Conservation (phyloP, 2,329 filamentous ascomycete genomes). For the Cercospora citrullina region DNA sequence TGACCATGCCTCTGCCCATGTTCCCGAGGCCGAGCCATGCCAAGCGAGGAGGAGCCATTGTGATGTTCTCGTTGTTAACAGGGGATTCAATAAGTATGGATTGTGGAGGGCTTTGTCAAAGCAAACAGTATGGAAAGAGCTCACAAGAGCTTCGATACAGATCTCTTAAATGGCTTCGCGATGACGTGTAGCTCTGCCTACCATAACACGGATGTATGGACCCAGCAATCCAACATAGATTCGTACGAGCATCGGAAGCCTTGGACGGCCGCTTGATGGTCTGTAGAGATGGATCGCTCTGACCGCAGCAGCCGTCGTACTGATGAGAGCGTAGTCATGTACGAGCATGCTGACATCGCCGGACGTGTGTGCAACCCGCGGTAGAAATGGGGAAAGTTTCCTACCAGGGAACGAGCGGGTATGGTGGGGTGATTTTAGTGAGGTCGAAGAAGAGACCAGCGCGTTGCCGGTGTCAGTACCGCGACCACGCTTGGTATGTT, state of each 20-base stretch:
- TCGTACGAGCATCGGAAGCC: not conserved
- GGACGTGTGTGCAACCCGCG: not conserved
- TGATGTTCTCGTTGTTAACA: not conserved
- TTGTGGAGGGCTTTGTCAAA: not conserved
- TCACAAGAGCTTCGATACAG: not conserved
- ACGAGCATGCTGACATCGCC: not conserved
- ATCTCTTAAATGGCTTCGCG: slow-evolving; percentile 1
- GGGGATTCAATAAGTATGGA: not conserved
- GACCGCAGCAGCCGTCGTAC: not conserved
- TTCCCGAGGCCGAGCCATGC: slow-evolving; percentile 84
- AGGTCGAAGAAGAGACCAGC: not conserved
- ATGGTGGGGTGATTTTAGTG: not conserved
- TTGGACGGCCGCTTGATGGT: not conserved
- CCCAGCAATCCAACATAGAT: not conserved
- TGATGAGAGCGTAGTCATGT: not conserved
- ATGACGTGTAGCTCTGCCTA: slow-evolving; percentile 15
- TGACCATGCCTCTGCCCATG: slow-evolving; percentile 83
- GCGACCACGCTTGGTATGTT: not conserved
- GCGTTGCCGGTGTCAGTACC: not conserved
- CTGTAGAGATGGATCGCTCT: not conserved
- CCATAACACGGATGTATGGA: not conserved
- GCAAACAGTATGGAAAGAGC: not conserved
- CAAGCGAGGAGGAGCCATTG: slow-evolving; percentile 42
- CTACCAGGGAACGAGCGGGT: slow-evolving; percentile 8
- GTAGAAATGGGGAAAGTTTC: not conserved